Conservation (phyloP, 2,329 filamentous ascomycete species). For the Metarhizium humberi region DNA sequence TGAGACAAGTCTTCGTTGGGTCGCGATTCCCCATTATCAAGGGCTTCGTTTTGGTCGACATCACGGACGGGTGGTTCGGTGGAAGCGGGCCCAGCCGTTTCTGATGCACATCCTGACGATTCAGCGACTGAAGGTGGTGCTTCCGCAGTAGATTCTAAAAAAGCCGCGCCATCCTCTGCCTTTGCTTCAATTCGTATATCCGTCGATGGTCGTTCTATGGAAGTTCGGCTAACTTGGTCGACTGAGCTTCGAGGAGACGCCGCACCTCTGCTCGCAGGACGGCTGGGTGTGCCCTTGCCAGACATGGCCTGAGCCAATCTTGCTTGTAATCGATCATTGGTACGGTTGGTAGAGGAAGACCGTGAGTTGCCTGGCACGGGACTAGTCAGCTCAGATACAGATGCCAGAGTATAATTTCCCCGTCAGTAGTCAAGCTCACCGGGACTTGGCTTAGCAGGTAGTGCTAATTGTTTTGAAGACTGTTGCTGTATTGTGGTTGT, state of each 20-base stretch:
- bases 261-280: constrained; percentile 34
- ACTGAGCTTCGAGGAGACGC: constrained; percentile 26
- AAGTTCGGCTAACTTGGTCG: constrained; percentile 21
- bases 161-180: not conserved
- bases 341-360: constrained; percentile 51
- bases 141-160: not conserved
- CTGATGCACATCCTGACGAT: not conserved
- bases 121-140: not conserved
- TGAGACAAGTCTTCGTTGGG: not conserved
- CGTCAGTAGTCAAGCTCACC: constrained; percentile 4
- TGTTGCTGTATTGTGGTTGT: constrained; percentile 16
- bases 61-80: not conserved
- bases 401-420: not conserved
- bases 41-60: not conserved
- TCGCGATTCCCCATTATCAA: not conserved
- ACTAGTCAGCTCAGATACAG: not conserved
- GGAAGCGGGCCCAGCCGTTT: not conserved
- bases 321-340: constrained; percentile 81
- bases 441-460: constrained; percentile 20
- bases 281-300: constrained; percentile 42
- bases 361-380: constrained; percentile 37
- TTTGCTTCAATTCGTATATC: constrained; percentile 11
- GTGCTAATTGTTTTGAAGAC: constrained; percentile 10
- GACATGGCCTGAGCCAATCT: constrained; percentile 80
- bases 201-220: constrained; percentile 18